Evolutionary conservation across 768 basidiomycete species (phyloP).

Genomic region (Strobilomyces dryophilus): DNA sequence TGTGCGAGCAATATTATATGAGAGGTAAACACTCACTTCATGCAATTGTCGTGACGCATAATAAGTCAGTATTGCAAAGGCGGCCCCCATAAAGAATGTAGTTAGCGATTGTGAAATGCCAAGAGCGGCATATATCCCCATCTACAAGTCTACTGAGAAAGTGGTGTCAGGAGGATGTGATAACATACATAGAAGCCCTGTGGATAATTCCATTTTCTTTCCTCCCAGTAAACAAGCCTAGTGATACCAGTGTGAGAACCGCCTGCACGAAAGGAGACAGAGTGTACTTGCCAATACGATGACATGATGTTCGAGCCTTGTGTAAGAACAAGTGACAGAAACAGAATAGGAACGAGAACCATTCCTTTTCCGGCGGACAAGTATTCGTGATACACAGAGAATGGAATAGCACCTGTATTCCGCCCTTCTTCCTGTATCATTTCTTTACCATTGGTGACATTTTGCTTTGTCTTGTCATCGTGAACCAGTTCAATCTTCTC

Average conservation of each 20-base stretch:
- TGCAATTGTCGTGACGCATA: constrained; percentile 73
- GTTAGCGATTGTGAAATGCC: constrained; percentile 68
- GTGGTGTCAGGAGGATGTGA: constrained; percentile 26
- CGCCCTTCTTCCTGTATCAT: constrained; percentile 87
- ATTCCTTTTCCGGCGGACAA: constrained; percentile 64
- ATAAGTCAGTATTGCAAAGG: constrained; percentile 66
- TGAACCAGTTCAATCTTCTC: constrained; percentile 31
- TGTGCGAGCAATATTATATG: not conserved
- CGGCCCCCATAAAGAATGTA: constrained; percentile 62
- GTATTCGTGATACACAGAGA: constrained; percentile 45
- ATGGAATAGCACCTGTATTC: constrained; percentile 56
- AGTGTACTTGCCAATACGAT: constrained; percentile 58
- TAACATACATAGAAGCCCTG: constrained; percentile 67
- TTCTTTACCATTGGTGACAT: constrained; percentile 40
- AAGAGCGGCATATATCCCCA: constrained; percentile 75
- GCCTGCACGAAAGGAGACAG: not conserved
- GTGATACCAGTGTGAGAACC: not conserved
- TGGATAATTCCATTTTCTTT: constrained; percentile 50
- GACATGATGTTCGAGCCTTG: constrained; percentile 72
- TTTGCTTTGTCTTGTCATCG: constrained; percentile 34
- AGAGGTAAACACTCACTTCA: constrained; percentile 36
- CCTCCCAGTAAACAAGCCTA: constrained; percentile 74
- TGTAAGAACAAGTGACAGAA: constrained; percentile 56
- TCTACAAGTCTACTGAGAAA: constrained; percentile 38
- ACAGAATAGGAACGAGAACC: constrained; percentile 60